phyloP scores from a whole-genome alignment of 306 rosid species.

The Dalbergia cultrata region DNA sequence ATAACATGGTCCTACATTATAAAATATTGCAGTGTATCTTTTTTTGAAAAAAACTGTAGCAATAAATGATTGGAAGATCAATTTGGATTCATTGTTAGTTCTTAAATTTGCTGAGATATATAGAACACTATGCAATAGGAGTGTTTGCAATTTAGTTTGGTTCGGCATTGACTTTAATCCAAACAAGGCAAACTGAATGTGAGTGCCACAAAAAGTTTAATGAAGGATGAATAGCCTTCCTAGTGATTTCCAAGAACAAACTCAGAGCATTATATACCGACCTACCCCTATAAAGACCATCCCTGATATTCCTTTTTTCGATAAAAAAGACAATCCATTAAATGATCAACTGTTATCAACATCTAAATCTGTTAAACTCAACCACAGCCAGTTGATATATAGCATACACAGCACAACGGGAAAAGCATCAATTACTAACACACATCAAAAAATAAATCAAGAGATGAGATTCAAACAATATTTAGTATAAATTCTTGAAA shows the following conservation, averaged over 20 bases:
- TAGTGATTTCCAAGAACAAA: constrained; percentile 48
- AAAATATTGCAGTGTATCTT: no score
- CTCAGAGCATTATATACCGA: constrained; percentile 35
- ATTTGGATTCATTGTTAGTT: constrained; percentile 5
- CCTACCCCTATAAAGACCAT: constrained; percentile 41
- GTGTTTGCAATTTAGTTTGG: background rate
- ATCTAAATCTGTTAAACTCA: background rate
- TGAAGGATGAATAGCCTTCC: constrained; percentile 16
- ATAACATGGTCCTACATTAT: no score
- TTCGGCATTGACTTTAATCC: constrained; percentile 41
- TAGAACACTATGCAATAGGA: no score
- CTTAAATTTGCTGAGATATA: no score
- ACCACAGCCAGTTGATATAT: background rate
- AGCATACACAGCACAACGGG: background rate
- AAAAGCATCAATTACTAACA: background rate
- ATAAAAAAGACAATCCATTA: no score
- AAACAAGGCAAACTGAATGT: constrained; percentile 35
- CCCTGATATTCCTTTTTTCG: background rate
- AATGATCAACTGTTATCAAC: no score
- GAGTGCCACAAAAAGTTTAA: background rate
- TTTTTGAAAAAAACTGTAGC: no score
- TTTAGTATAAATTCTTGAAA: constrained; percentile 37
- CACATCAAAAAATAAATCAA: background rate
- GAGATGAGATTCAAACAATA: constrained; percentile 9
- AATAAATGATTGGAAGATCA: no score